These are phyloP conservation scores for Ceratocystis papillata DNA, from an alignment of 2,329 filamentous ascomycete genomes.

Conservation along the genomic window DNA sequence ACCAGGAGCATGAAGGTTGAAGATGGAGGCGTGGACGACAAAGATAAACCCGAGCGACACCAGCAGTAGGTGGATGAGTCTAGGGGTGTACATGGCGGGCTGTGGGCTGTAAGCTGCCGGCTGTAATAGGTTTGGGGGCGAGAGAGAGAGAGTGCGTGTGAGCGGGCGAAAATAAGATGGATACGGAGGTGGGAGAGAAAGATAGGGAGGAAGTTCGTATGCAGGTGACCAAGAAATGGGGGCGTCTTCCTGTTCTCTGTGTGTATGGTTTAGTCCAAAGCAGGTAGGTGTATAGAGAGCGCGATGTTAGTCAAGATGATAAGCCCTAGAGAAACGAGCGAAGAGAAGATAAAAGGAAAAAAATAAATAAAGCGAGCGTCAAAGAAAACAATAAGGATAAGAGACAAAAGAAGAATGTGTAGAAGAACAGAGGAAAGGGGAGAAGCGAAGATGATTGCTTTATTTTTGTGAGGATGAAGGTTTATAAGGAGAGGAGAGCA, in stretches of 20 bases:
- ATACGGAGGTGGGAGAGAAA: not conserved
- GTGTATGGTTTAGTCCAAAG: constrained; percentile 3
- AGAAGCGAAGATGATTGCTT: too few relatives aligned
- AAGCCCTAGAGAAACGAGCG: constrained; percentile 2
- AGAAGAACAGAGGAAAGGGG: too few relatives aligned
- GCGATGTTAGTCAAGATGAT: not conserved
- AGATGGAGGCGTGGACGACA: constrained; percentile 37
- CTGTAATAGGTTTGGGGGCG: not conserved
- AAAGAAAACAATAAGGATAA: too few relatives aligned
- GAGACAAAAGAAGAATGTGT: too few relatives aligned
- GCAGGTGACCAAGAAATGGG: not conserved
- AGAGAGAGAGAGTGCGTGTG: not conserved
- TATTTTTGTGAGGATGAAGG: too few relatives aligned
- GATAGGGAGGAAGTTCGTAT: too few relatives aligned
- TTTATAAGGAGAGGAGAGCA: not conserved
- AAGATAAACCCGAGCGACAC: constrained; percentile 40
- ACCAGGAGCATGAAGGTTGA: constrained; percentile 26
- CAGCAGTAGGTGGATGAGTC: constrained; percentile 39
- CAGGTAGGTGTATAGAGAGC: not conserved
- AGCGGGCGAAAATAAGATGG: constrained; percentile 6
- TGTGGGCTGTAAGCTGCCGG: too few relatives aligned
- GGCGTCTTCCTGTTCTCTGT: not conserved
- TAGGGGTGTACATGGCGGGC: constrained; percentile 40
- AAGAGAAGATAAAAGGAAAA: not conserved
- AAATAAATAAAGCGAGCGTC: too few relatives aligned